Evolutionary conservation across 129 eudicot genomes (phyloP), one percentile per base, ranked within the genome.

Genomic region (Flaveria linearis): DNA sequence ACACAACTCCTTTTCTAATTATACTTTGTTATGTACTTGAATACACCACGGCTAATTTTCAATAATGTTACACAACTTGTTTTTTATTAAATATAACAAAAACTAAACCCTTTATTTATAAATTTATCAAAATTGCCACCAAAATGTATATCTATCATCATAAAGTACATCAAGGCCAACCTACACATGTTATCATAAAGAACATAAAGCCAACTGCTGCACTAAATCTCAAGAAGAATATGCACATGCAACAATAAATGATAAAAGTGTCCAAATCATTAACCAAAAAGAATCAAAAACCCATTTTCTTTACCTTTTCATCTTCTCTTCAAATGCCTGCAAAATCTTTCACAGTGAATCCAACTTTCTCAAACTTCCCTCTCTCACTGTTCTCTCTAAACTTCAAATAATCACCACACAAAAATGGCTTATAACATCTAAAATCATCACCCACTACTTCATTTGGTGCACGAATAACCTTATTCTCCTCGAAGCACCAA

Each of bases 351-450:
- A 93, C 98, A n/a, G 97, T 93, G 50, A 83, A 87, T 5, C 98
- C 98, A 60, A 93, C 97, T 77, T 93, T 93, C 86, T 93, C 98
- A 84, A 90, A 90, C 89, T 78, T 93, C 1, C 96, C 98, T 26
- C 64, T 88, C 78, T 76, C 98, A 73, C 84, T 87, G 15, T 75
- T 90, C 82, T 86, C 89, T 63, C 98, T 81, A 62, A 93, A 90
- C 85, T 51, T 84, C 82, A 93, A 42, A 51, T 93, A 93, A 55
- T 93, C 98, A 43, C 72, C 68, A 73, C 95, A 88, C 57, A 88
- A 76, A 83, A 93, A 93, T 5, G 96, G 90, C 66, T 77, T 76
- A 72, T 86, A 93, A 9, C 72, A 73, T 84, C 88, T 88, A 69
- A 47, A n/a, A 1, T 78, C 96, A 51, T 76, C 77, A 41, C 93